Percentiles rank a stretch among this genome's conserved stretches.
Evolutionary conservation across 1,284 basidiomycete genomes (phyloP).

Genomic region (Ustilago cynodontis): DNA sequence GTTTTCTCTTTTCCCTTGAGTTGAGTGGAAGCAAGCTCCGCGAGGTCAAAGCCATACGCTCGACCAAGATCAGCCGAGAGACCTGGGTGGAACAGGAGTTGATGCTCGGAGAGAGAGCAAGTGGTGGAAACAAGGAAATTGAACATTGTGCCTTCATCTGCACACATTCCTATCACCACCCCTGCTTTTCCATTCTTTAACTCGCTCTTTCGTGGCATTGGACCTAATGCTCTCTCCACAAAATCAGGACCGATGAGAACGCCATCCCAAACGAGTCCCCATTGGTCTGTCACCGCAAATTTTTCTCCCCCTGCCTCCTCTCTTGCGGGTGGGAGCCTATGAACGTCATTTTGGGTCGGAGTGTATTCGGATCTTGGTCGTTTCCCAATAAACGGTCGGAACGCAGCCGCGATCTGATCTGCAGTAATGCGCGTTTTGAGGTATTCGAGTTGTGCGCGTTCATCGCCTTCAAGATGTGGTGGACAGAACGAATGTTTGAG

Average conservation of each 20-base stretch:
- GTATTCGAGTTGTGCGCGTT: conserved; percentile 33
- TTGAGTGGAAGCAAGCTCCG: conserved; percentile 1
- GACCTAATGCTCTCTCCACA: conserved; percentile 16
- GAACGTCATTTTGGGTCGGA: conserved; percentile 6
- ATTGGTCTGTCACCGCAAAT: conserved; percentile 33
- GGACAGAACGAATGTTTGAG: conserved; percentile 30
- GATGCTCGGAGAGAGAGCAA: conserved; percentile 30
- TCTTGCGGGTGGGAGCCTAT: conserved; percentile 22
- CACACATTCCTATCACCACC: conserved; percentile 44
- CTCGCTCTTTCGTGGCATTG: conserved; percentile 22
- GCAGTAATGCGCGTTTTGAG: conserved; percentile 32
- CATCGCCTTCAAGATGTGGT: conserved; percentile 29
- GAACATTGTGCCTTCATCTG: conserved; percentile 59
- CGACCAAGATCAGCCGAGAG: conserved; percentile 29
- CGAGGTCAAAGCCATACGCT: conserved; percentile 29
- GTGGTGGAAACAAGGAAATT: conserved; percentile 45
- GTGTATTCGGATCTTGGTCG: conserved; percentile 47
- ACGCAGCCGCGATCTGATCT: conserved; percentile 27
- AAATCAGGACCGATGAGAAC: conserved; percentile 35
- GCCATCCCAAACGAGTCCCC: conserved; percentile 57
- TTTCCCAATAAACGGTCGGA: conserved; percentile 34
- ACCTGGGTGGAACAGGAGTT: conserved; percentile 19
- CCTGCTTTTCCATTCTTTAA: conserved; percentile 44
- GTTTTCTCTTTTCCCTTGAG: conserved; percentile 20
- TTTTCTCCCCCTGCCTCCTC: conserved; percentile 18